Evolutionary conservation across 2,329 filamentous ascomycete species (phyloP).

Genomic region (Fusarium praegraminearum): DNA sequence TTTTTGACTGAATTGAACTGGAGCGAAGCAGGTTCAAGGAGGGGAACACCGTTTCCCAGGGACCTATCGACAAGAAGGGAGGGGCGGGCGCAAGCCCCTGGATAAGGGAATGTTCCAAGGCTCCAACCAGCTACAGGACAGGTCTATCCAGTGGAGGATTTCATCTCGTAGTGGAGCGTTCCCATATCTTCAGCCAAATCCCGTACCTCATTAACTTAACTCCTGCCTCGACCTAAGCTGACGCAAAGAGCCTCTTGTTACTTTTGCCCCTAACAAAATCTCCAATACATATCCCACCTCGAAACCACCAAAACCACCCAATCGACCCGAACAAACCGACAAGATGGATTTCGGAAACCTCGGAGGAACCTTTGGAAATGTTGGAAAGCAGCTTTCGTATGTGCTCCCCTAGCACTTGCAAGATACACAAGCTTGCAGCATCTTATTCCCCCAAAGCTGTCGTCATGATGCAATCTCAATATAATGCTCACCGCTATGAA

Average conservation of each 20-base stretch:
- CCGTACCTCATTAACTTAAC: background rate
- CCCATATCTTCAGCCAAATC: constrained; percentile 39
- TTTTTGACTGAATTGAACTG: constrained; percentile 14
- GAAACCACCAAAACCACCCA: constrained; percentile 7
- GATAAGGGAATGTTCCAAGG: constrained; percentile 41
- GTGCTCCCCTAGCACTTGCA: constrained; percentile 43
- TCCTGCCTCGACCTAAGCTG: constrained; percentile 41
- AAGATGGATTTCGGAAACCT: constrained; percentile 69
- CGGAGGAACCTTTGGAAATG: constrained; percentile 60
- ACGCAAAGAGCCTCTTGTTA: constrained; percentile 37
- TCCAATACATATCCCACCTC: constrained; percentile 21
- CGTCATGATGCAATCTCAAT: constrained; percentile 11
- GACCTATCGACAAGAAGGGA: background rate
- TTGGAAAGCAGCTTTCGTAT: constrained; percentile 61
- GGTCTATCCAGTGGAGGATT: constrained; percentile 34
- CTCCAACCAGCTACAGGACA: constrained; percentile 27
- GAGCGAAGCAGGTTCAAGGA: constrained; percentile 2
- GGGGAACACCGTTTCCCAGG: constrained; percentile 4
- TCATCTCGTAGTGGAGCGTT: constrained; percentile 48
- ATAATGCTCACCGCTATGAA: constrained; percentile 29
- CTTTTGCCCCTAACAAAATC: constrained; percentile 28
- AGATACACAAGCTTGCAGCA: constrained; percentile 19
- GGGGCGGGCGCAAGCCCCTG: constrained; percentile 37
- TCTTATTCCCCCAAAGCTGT: constrained; percentile 21
- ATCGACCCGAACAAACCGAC: constrained; percentile 22